These are phyloP conservation scores for Capsicum pubescens DNA, from an alignment of 257 asterid genomes.

Conservation along the genomic window DNA sequence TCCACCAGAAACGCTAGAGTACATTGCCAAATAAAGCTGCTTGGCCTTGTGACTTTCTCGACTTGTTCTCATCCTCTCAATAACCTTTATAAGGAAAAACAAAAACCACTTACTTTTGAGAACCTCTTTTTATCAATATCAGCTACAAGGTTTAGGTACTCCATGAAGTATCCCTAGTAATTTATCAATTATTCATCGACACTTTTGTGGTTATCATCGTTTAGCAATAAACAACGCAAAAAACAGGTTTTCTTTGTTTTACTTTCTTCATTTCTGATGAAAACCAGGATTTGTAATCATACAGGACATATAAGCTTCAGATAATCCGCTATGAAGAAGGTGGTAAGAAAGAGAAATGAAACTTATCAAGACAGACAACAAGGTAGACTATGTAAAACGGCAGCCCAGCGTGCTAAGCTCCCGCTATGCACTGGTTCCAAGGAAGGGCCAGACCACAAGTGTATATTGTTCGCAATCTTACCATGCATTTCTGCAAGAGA, in stretches of 20 bases:
- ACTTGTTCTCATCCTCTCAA: slow-evolving; percentile 59
- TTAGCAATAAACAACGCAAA: not conserved
- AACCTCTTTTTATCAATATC: not conserved
- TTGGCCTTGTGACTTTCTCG: slow-evolving; percentile 58
- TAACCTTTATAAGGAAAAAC: slow-evolving; percentile 52
- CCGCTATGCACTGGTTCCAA: too few relatives aligned
- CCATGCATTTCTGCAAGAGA: too few relatives aligned
- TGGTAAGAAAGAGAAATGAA: not conserved
- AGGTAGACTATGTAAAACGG: too few relatives aligned
- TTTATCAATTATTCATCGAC: not conserved
- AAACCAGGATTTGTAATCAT: not conserved
- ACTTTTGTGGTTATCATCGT: not conserved
- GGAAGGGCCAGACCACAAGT: too few relatives aligned
- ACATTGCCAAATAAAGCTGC: slow-evolving; percentile 83
- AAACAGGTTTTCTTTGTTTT: not conserved
- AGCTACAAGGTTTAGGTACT: not conserved
- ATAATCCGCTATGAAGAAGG: not conserved
- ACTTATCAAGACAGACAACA: not conserved
- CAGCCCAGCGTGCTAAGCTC: too few relatives aligned
- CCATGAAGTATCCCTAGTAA: not conserved
- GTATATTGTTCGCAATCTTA: too few relatives aligned
- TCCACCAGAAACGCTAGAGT: slow-evolving; percentile 85
- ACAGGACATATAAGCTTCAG: not conserved
- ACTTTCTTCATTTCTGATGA: not conserved
- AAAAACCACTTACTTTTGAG: not conserved